phyloP scores from a whole-genome alignment of 2,329 filamentous ascomycete species.

The Blastomyces percursus region DNA sequence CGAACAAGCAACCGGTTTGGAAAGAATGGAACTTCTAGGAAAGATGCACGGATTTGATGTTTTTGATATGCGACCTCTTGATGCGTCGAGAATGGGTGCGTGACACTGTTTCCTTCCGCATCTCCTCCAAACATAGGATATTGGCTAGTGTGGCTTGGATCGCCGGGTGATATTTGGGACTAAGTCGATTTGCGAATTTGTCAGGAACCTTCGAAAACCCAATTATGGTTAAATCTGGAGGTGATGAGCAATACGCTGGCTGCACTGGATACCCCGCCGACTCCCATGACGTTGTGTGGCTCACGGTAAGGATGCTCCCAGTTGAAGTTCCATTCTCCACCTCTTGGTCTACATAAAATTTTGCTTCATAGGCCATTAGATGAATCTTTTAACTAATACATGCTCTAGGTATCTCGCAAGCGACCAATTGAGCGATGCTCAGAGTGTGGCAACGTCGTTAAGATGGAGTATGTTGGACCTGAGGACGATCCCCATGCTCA shows the following conservation, averaged over 20 bases:
- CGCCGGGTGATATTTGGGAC: background rate
- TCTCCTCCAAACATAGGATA: background rate
- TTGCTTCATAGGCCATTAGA: background rate
- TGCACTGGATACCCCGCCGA: conserved; percentile 92
- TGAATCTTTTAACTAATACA: background rate
- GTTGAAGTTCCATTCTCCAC: background rate
- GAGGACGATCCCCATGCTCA: conserved; percentile 52
- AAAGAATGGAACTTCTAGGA: conserved; percentile 96
- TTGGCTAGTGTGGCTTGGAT: background rate
- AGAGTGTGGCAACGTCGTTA: conserved; percentile 93
- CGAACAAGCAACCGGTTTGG: conserved; percentile 92
- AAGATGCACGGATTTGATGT: conserved; percentile 98
- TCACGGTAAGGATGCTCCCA: conserved; percentile 54
- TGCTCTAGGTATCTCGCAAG: conserved; percentile 59
- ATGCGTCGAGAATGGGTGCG: conserved; percentile 75
- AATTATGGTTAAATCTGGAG: conserved; percentile 79
- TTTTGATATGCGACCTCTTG: conserved; percentile 96
- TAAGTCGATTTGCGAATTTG: conserved; percentile 3
- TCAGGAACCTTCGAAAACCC: conserved; percentile 79
- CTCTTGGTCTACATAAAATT: background rate
- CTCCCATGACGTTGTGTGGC: conserved; percentile 83
- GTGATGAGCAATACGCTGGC: conserved; percentile 91
- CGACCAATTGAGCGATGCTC: conserved; percentile 90
- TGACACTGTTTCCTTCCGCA: conserved; percentile 11
- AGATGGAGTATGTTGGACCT: conserved; percentile 93